Evolutionary conservation across 1,284 basidiomycete genomes (phyloP), one percentile per base, ranked within the genome.

Genomic region (Ustilago esculenta): DNA sequence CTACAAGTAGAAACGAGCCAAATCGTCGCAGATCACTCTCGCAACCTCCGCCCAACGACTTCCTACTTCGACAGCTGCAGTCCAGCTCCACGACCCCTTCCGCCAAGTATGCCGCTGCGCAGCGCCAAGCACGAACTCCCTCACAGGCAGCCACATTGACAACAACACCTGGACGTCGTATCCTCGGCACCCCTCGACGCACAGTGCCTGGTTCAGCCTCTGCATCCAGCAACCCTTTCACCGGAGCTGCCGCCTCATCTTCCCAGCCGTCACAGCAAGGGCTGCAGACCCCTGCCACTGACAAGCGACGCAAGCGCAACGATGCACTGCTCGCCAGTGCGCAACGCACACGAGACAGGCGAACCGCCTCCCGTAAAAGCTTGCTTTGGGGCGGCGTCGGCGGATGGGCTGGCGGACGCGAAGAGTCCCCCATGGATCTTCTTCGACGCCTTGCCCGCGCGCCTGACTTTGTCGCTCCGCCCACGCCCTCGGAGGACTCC

Each of bases 371-470:
- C 5, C 50, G 64, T 35, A 65, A 67, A 32, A 67, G 63, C 25
- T 24, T 65, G 18, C 55, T 58, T 18, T 72, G 69, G 69, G 66
- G 66, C 12, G 69, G 69, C 10, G 37, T 73, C 14, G 66, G 60
- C 21, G 66, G 66, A 17, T 73, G 71, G 71, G 71, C 58, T 4
- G 66, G 66, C 15, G 71, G 71, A 27, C 39, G 71, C 2, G 71
- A 73, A 45, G 71, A 73, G 32, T 61, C 57, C 48, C 71, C 71
- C 18, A 64, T 73, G 59, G 71, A 73, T 18, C 49, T 73, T 14
- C 29, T 73, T 12, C 41, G 71, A 18, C 45, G 71, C 11, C 41
- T 73, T 4, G 66, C 71, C 4, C 41, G 71, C 4, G 69, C 69
- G 12, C 69, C 69, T 15, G 64, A 55, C 20, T 72, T 67, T 41